phyloP scores from a whole-genome alignment of 1,139 yeast genomes.

The Suhomyces atakaporum region DNA sequence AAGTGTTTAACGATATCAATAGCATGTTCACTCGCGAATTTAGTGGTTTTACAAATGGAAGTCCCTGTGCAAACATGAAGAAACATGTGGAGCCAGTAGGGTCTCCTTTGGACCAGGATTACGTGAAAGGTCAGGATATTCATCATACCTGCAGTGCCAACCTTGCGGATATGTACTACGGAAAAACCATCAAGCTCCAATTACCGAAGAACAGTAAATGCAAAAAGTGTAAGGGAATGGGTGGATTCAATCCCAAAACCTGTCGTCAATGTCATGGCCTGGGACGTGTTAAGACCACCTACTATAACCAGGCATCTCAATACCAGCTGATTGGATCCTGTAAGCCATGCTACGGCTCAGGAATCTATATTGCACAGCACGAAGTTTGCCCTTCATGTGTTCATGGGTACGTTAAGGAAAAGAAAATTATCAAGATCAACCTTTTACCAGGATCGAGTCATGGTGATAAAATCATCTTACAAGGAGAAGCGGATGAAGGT shows the following conservation, averaged over 20 bases:
- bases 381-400: slow-evolving; percentile 43
- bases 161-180: slow-evolving; percentile 49
- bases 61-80: slow-evolving; percentile 12
- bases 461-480: slow-evolving; percentile 53
- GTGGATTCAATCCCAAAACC: slow-evolving; percentile 39
- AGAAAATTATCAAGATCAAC: slow-evolving; percentile 52
- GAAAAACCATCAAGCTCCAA: slow-evolving; percentile 48
- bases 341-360: slow-evolving; percentile 39
- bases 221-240: slow-evolving; percentile 43
- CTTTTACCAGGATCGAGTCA: slow-evolving; percentile 55
- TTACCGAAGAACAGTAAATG: slow-evolving; percentile 46
- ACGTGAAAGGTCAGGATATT: slow-evolving; percentile 45
- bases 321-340: slow-evolving; percentile 40
- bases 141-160: slow-evolving; percentile 47
- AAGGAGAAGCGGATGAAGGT: slow-evolving; percentile 68
- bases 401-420: slow-evolving; percentile 41
- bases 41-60: slow-evolving; percentile 1
- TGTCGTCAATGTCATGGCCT: slow-evolving; percentile 42
- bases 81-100: slow-evolving; percentile 18
- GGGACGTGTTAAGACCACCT: slow-evolving; percentile 38
- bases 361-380: slow-evolving; percentile 28
- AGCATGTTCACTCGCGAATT: slow-evolving; percentile 26
- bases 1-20: slow-evolving; percentile 41
- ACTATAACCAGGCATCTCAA: slow-evolving; percentile 34
- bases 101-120: slow-evolving; percentile 11